Evolutionary conservation across 139 green algal species (phyloP), one percentile per base, ranked within the genome.

Genomic region (Closterium sp.): DNA sequence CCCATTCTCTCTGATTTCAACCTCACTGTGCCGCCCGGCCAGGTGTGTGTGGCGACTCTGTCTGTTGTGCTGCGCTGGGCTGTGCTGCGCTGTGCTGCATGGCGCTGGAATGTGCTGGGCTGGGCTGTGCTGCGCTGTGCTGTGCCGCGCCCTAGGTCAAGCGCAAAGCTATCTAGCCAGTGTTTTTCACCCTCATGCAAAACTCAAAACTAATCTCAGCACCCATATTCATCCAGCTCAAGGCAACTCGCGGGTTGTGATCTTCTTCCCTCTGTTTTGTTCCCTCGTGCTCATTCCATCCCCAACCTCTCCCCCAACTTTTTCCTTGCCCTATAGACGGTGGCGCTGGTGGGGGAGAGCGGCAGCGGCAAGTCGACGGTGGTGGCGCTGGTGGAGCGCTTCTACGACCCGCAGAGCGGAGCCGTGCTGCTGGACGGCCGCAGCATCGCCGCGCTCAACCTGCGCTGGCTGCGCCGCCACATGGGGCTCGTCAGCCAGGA

Each of bases 291-390:
- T 88, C 23, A 28, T 21, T 25, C 25, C 33, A 34, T 8, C 0
- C 81, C 88, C 9, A 21, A 30, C 28, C 89, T 1, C 64, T 25
- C 8, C 34, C 31, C 90, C 83, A 66, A 21, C 9, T 69, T 90
- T 23, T 32, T 16, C 3, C 43, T 91, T 32, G 30, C 90, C 6
- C 31, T 66, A 34, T 16, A 91, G 34, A 97, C 95, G 3, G 94
- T 97, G 21, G 98, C 97, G n/a, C 95, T 99, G 30, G 97, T 99
- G 33, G 98, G 98, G 1, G 95, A 97, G 94, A 96, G 91, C 31
- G 98, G 98, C 90, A 97, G 94, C 69, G 98, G 97, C 94, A 99
- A 99, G 95, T 97, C 92, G 66, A 99, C 97, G 12, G 96, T 99
- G 6, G 93, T 99, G 10, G 84, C 93, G 0, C 96, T 99, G 5